These are phyloP conservation scores for Brettanomyces custersianus DNA, from an alignment of 805 yeast species.

Conservation along the genomic window DNA sequence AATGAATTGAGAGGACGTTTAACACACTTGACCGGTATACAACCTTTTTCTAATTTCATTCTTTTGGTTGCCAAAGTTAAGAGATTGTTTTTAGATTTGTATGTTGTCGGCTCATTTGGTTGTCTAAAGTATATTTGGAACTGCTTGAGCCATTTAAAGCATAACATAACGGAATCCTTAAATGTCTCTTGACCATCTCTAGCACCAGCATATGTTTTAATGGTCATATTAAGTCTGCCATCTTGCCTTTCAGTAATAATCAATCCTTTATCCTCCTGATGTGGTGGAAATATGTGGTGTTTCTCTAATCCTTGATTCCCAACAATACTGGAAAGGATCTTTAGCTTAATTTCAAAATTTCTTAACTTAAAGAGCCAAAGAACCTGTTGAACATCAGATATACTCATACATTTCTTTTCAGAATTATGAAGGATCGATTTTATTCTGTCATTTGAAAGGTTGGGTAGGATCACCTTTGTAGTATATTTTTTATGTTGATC, in stretches of 20 bases:
- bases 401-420: slow-evolving; percentile 9
- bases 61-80: not conserved
- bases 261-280: slow-evolving; percentile 14
- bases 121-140: slow-evolving; percentile 18
- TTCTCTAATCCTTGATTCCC: slow-evolving; percentile 7
- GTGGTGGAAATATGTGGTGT: slow-evolving; percentile 9
- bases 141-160: slow-evolving; percentile 15
- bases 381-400: slow-evolving; percentile 14
- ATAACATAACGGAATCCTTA: slow-evolving; percentile 15
- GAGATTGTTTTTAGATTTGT: slow-evolving; percentile 7
- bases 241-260: slow-evolving; percentile 12
- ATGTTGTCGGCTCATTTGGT: slow-evolving; percentile 11
- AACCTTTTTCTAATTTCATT: not conserved
- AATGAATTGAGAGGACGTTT: slow-evolving; percentile 40
- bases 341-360: slow-evolving; percentile 17
- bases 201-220: slow-evolving; percentile 22
- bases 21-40: slow-evolving; percentile 17
- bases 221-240: slow-evolving; percentile 11
- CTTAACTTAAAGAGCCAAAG: slow-evolving; percentile 14
- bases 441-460: slow-evolving; percentile 8
- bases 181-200: slow-evolving; percentile 11
- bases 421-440: slow-evolving; percentile 10
- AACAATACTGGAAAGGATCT: slow-evolving; percentile 13
- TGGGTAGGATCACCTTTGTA: slow-evolving; percentile 10
- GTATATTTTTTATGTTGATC: slow-evolving; percentile 9